These are phyloP conservation scores for Tetrahymena malaccensis DNA, from an alignment of 73 alveolate species.

Conservation along the genomic window DNA sequence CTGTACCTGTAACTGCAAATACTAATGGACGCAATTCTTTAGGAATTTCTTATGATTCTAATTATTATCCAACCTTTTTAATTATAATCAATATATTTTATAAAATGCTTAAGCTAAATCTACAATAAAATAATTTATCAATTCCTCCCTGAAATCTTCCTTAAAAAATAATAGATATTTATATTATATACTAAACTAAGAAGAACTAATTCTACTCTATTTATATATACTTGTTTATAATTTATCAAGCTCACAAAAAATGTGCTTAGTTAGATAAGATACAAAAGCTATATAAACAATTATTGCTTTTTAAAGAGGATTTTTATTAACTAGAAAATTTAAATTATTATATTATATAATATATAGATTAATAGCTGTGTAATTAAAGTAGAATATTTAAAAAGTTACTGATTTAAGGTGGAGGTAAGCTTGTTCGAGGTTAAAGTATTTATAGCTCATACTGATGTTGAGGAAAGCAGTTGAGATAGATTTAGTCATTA, in stretches of 20 bases:
- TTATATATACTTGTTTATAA: too few relatives aligned
- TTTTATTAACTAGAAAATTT: background rate
- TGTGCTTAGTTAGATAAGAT: too few relatives aligned
- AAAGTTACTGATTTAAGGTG: background rate
- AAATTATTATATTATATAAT: too few relatives aligned
- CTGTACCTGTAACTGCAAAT: slow-evolving; percentile 70
- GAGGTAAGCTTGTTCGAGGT: slow-evolving; percentile 47
- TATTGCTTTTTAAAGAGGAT: background rate
- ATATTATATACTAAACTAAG: background rate
- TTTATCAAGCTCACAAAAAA: background rate
- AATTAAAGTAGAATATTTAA: background rate
- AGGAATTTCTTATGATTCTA: slow-evolving; percentile 57
- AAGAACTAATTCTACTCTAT: background rate
- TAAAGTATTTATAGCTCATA: slow-evolving; percentile 59
- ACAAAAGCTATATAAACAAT: too few relatives aligned
- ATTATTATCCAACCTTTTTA: slow-evolving; percentile 42
- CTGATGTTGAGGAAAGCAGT: slow-evolving; percentile 67
- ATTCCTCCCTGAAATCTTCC: background rate
- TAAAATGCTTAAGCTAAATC: background rate
- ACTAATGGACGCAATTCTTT: slow-evolving; percentile 56
- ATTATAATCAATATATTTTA: background rate
- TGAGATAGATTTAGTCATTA: slow-evolving; percentile 46
- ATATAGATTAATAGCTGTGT: background rate
- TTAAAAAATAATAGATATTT: too few relatives aligned
- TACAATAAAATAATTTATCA: background rate